Percentiles rank a stretch among this genome's conserved stretches.
Conservation (phyloP, 345 rosid genomes). For the Moricandia moricandioides region DNA sequence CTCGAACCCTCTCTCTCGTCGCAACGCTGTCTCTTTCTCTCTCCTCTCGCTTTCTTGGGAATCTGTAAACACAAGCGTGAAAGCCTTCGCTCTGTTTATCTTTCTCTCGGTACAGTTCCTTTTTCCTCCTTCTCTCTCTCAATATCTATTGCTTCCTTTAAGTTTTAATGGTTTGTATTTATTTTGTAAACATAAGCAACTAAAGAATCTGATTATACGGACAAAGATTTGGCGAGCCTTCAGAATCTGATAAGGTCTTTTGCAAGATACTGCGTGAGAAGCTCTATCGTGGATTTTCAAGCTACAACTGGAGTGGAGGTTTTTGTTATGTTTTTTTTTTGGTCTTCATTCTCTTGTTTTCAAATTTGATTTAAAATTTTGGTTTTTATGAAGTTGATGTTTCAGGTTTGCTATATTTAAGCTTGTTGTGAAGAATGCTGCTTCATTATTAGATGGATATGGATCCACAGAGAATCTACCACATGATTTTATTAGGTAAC, state of each 20-base stretch:
- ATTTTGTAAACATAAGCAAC: constrained; percentile 25
- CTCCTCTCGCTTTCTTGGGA: no score
- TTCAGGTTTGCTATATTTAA: constrained; percentile 88
- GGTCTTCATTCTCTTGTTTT: background rate
- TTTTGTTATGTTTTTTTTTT: background rate
- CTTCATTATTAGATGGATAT: constrained; percentile 73
- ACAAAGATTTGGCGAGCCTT: constrained; percentile 55
- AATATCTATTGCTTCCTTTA: no score
- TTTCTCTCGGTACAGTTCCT: no score
- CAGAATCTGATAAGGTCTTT: constrained; percentile 58
- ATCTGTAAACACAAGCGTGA: no score
- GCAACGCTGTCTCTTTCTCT: no score
- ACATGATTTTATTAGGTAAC: constrained; percentile 68
- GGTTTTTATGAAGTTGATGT: constrained; percentile 1
- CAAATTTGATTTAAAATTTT: background rate
- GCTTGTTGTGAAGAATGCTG: constrained; percentile 84
- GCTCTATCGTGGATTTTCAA: constrained; percentile 79
- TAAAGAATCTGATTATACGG: constrained; percentile 44
- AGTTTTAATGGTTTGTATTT: no score
- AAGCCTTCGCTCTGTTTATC: no score
- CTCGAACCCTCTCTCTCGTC: no score
- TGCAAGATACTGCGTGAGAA: constrained; percentile 87
- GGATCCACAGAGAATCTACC: constrained; percentile 70
- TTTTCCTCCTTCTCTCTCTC: no score
- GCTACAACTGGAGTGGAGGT: constrained; percentile 91